Evolutionary conservation across 139 green algal species (phyloP).

Genomic region (Astrephomene gubernaculifera): DNA sequence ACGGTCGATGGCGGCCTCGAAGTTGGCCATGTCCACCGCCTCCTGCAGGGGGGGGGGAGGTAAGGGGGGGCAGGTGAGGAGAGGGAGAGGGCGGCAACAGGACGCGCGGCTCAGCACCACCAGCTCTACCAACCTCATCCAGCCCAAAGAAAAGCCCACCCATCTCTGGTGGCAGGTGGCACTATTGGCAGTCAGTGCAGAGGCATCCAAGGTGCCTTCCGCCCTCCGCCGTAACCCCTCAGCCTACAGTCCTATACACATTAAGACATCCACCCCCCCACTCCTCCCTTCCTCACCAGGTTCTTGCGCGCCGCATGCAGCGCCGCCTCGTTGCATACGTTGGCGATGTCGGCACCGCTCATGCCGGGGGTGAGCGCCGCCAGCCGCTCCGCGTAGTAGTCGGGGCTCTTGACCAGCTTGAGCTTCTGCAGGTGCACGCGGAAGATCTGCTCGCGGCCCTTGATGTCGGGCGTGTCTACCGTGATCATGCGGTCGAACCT

Average conservation of each 20-base stretch:
- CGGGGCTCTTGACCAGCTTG: constrained; percentile 83
- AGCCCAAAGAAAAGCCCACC: too few species aligned
- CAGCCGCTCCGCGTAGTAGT: constrained; percentile 88
- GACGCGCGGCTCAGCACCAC: too few species aligned
- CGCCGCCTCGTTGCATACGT: constrained; percentile 98
- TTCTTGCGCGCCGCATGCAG: constrained; percentile 90
- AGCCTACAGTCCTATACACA: neutral
- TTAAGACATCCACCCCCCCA: neutral
- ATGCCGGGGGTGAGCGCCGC: constrained; percentile 96
- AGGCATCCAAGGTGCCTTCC: too few species aligned
- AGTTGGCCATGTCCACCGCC: constrained; percentile 86
- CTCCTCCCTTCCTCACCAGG: constrained; percentile 44
- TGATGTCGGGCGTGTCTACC: constrained; percentile 97
- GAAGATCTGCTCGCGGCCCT: constrained; percentile 98
- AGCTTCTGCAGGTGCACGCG: constrained; percentile 88
- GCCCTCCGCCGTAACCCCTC: too few species aligned
- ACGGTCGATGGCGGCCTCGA: constrained; percentile 96
- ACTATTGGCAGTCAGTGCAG: too few species aligned
- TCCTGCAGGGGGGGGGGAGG: constrained; percentile 14
- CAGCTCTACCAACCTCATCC: too few species aligned
- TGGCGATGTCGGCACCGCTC: constrained; percentile 98
- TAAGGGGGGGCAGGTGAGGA: neutral
- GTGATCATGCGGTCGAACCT: constrained; percentile 98
- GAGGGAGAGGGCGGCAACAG: too few species aligned
- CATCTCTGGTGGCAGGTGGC: too few species aligned